Evolutionary conservation across 106 monocot species (phyloP), one percentile per base, ranked within the genome.

Genomic region (Allium cepa): DNA sequence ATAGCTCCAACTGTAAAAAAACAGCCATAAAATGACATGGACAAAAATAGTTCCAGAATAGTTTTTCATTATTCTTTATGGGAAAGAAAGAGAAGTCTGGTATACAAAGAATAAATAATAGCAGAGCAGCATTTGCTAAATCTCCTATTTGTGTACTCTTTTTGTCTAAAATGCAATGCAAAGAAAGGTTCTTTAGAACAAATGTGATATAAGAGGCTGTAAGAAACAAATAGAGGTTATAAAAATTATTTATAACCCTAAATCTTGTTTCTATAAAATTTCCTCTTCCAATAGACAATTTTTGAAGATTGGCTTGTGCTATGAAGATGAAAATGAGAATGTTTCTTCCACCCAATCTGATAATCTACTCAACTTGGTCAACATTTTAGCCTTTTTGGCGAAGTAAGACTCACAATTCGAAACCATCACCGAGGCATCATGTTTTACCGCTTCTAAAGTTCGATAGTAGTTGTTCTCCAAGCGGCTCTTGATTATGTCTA

Each of bases 381-480:
- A 50, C 87, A 81, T 80, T 52, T 89, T 88, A 9, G 69, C 75
- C 17, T 75, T 87, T 61, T 79, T 92, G 14, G 59, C 66, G 50
- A 99, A 89, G 72, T 99, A 99, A 15, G 83, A 77, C 58, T 81
- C 72, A 0, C 87, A 86, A 69, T 92, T 87, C 53, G 82, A 82
- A 50, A 97, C 60, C 92, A 92, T 86, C 28, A 92, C 89, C 4
- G 63, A 75, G 11, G 69, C 69, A 69, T 97, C 97, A 59, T 92
- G 85, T 56, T 79, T 72, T 17, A 90, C 81, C 15, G 97, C 84
- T 27, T 87, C 92, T 28, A 87, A 6, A 10, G 66, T 97, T 17
- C 97, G 88, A 63, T 97, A 97, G 77, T 97, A 97, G 59, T 92
- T 87, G 65, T 90, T 92, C 50, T 92, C 81, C 13, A 92, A 70